These are phyloP conservation scores for Aspergillus melleus DNA, from an alignment of 2,329 filamentous ascomycete genomes.

Conservation along the genomic window DNA sequence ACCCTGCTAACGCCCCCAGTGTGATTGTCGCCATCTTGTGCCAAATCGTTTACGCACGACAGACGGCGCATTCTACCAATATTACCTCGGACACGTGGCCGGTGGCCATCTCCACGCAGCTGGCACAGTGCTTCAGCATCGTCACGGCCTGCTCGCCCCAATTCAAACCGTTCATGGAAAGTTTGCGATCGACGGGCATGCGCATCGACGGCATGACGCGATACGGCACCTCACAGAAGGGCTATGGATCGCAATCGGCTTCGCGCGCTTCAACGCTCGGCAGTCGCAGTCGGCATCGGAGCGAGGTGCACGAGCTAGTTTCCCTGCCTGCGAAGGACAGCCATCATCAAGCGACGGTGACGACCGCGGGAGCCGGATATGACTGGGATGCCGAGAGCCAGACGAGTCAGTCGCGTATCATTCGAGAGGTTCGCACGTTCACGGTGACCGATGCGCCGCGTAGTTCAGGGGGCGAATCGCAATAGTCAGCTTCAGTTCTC, in stretches of 20 bases:
- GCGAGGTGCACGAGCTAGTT: conserved; percentile 17
- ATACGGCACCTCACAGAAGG: conserved; percentile 17
- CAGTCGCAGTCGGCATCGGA: conserved; percentile 3
- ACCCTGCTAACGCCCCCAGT: conserved; percentile 12
- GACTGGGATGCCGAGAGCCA: conserved; percentile 28
- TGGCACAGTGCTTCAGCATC: conserved; percentile 27
- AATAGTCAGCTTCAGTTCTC: not conserved
- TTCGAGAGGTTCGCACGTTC: conserved; percentile 27
- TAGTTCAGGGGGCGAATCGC: not conserved
- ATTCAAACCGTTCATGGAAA: conserved; percentile 33
- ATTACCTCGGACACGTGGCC: conserved; percentile 24
- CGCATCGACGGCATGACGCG: conserved; percentile 19
- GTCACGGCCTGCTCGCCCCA: conserved; percentile 31
- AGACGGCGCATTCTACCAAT: conserved; percentile 14
- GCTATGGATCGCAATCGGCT: conserved; percentile 13
- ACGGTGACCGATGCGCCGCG: conserved; percentile 20
- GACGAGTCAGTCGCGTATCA: conserved; percentile 27
- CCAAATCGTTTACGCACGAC: conserved; percentile 21
- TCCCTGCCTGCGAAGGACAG: conserved; percentile 10
- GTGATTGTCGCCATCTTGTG: conserved; percentile 25
- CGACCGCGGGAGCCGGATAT: conserved; percentile 10
- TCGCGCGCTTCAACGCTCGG: conserved; percentile 7
- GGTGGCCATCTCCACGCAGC: conserved; percentile 16
- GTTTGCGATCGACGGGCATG: conserved; percentile 31
- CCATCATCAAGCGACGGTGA: conserved; percentile 16